Evolutionary conservation across 2,329 filamentous ascomycete genomes (phyloP), one percentile per base, ranked within the genome.

Genomic region (Neoarthrinium moseri): DNA sequence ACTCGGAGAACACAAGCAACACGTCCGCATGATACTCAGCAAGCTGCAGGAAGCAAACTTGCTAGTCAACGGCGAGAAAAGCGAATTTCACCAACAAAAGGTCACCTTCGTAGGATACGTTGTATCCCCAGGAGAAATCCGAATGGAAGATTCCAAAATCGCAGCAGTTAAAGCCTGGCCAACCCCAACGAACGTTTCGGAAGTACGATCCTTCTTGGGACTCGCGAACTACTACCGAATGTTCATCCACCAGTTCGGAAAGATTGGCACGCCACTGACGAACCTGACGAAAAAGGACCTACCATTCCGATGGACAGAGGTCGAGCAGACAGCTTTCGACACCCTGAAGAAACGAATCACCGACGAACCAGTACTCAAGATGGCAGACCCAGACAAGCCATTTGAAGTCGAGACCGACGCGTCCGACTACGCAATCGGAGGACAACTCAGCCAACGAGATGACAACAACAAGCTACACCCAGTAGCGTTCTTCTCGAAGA

Each of bases 151-250:
- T 38, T 45, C 47, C 3, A 62, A 63, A 36, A 52, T 62, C 13
- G 42, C 45, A 27, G 46, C 47, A 18, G 51, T 67, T 13, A 12
- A 7, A 6, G 29, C 59, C 6, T 66, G 51, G 60, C 5, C 42
- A 37, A 26, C 7, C 7, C 60, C 53, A 7, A 48, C 4, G 4
- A 54, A 15, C 4, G 43, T 59, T 3, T 50, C 51, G 22, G 52
- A 48, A 17, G 52, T 58, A 3, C 51, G 55, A 46, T 40, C 33
- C 1, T 66, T 66, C 45, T 15, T 67, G 13, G 56, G 61, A 7
- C 64, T 67, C 36, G 50, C 46, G 3, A 66, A 67, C 35, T 66
- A 62, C 46, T 66, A 67, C 45, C 48, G 58, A 5, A 20, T 48
- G 7, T 65, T 66, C 39, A 59, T 66, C 13, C 22, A 53, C 6